Conservation (phyloP, 208 protist genomes). For the Leishmania turanica region DNA sequence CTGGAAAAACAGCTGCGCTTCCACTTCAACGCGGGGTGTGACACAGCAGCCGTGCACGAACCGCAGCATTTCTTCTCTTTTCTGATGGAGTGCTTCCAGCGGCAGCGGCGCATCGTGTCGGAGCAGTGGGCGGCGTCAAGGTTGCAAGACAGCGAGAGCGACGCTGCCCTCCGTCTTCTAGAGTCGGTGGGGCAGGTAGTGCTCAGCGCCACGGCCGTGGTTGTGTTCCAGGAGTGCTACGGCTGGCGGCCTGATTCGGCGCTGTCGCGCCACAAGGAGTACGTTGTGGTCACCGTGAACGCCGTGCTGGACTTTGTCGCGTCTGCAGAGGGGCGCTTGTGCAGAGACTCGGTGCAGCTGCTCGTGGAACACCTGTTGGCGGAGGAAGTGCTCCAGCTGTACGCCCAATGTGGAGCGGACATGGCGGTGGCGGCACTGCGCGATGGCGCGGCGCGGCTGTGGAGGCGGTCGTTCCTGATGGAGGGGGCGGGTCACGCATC, state of each 20-base stretch:
- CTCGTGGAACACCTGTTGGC: constrained; percentile 32
- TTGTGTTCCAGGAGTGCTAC: constrained; percentile 56
- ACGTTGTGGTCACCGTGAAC: constrained; percentile 41
- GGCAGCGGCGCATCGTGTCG: constrained; percentile 20
- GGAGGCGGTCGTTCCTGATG: constrained; percentile 52
- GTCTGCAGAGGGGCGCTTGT: constrained; percentile 18
- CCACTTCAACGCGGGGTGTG: constrained; percentile 57
- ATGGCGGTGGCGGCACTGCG: constrained; percentile 36
- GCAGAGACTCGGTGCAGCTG: constrained; percentile 15
- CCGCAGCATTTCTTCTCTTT: constrained; percentile 84
- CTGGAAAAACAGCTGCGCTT: constrained; percentile 68
- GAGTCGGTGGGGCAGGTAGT: constrained; percentile 11
- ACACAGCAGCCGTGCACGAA: constrained; percentile 48
- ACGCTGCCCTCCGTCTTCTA: constrained; percentile 9
- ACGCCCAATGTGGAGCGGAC: constrained; percentile 21
- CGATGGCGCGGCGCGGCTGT: constrained; percentile 41
- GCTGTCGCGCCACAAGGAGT: constrained; percentile 27
- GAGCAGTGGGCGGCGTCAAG: not conserved
- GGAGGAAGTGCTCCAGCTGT: constrained; percentile 29
- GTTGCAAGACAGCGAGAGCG: not conserved
- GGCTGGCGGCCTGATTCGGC: constrained; percentile 39
- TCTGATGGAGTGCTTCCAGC: constrained; percentile 41
- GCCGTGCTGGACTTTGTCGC: constrained; percentile 44
- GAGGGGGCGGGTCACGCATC: not conserved
- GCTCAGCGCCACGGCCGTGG: constrained; percentile 32